Conservation (phyloP, 1,284 basidiomycete species). For the Hemileia vastatrix region DNA sequence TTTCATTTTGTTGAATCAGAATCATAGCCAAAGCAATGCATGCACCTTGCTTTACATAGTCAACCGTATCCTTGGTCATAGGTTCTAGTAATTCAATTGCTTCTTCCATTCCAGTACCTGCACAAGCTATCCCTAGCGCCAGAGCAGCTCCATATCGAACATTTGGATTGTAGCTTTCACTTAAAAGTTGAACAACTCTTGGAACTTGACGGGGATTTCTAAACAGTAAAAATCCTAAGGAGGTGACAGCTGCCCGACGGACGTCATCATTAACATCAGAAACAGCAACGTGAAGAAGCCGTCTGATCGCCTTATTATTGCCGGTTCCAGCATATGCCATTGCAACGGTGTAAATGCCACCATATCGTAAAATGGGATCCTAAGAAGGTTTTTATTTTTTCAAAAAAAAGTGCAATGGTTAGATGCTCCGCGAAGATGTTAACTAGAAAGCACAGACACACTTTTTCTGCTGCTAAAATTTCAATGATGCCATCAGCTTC, state of each 20-base stretch:
- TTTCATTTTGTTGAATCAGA: slow-evolving; percentile 86
- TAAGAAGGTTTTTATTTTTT: slow-evolving; percentile 40
- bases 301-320: slow-evolving; percentile 80
- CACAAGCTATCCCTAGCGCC: slow-evolving; percentile 87
- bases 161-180: slow-evolving; percentile 97
- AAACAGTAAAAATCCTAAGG: slow-evolving; percentile 86
- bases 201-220: slow-evolving; percentile 90
- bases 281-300: slow-evolving; percentile 83
- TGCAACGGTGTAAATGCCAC: slow-evolving; percentile 87
- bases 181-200: slow-evolving; percentile 82
- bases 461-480: slow-evolving; percentile 71
- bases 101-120: slow-evolving; percentile 88
- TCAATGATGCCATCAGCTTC: slow-evolving; percentile 71
- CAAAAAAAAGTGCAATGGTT: neutral
- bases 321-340: slow-evolving; percentile 89
- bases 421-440: too few species aligned
- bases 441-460: slow-evolving; percentile 44
- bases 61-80: slow-evolving; percentile 90
- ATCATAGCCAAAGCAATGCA: slow-evolving; percentile 91
- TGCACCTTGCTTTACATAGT: slow-evolving; percentile 95
- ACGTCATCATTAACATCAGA: slow-evolving; percentile 96
- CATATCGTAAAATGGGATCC: slow-evolving; percentile 91
- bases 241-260: slow-evolving; percentile 82
- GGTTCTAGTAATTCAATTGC: slow-evolving; percentile 90
- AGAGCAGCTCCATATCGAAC: slow-evolving; percentile 90